Base-by-base conservation (phyloP, 2,329 filamentous ascomycete genomes). In the Pyrenophora teres region DNA sequence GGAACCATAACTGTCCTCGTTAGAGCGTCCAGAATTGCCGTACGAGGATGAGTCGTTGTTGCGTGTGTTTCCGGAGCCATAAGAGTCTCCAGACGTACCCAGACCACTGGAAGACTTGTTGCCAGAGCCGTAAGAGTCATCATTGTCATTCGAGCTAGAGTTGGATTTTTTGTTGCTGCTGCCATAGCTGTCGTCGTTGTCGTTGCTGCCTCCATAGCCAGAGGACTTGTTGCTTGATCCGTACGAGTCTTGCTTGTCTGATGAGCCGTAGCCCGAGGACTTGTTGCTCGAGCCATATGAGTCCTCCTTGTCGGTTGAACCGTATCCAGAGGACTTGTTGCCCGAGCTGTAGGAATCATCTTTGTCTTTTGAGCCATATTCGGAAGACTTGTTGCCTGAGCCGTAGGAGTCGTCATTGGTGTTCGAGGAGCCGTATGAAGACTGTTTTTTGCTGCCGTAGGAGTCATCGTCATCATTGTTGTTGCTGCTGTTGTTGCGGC, bases 301-400 rank as follows among this genome's bases (percentile, higher is more conserved):
- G 10, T 49, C 35, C 30, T 49, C 48, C 37, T 47, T 47, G 12
- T 47, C 39, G 37, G 19, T 47, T 4, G 45, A 47, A 15, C 37
- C 43, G 15, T 52, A 41, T 9, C 46, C 33, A 1, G 51, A 54
- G 1, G 50, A 52, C 18, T 46, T 40, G n/a, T 56, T 56, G 4
- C 40, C 42, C 6, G 53, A 56, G n/a, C 43, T 42, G 19, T 50
- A 50, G 4, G 50, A 46, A 30, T 49, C 35, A 35, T 49, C 48
- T 12, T 30, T 32, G 36, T 52, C 46, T 8, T 16, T 45, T 8
- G 36, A 45, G n/a, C 54, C 51, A 32, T 46, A 54, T 6, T 41
- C 27, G 2, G 51, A 46, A 1, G 50, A 47, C 25, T 46, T 32
- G 8, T 56, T 56, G 6, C 38, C 42, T 6, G 53, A 56, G 10